Conservation (phyloP, 345 rosid species). For the Luvunga scandens region DNA sequence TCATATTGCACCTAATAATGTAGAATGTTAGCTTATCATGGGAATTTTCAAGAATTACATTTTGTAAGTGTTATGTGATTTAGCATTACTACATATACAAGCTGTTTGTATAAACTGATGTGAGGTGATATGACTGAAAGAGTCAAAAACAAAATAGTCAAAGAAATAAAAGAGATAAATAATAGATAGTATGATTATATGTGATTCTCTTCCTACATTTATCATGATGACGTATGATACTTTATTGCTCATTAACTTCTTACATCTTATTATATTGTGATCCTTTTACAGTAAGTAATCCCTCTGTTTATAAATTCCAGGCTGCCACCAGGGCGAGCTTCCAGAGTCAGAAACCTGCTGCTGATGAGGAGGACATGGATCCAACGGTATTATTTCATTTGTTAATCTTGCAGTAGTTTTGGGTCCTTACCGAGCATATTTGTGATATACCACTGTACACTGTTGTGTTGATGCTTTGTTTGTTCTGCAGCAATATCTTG, state of each 20-base stretch:
- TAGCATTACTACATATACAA: neutral
- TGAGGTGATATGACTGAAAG: neutral
- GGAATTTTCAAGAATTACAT: neutral
- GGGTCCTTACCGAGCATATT: neutral
- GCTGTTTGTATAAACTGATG: no score
- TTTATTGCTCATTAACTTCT: neutral
- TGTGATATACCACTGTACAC: neutral
- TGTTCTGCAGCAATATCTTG: constrained; percentile 77
- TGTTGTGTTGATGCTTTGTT: neutral
- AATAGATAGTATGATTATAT: neutral
- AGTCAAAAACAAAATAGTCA: neutral
- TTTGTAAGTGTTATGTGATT: no score
- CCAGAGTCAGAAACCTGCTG: constrained; percentile 46
- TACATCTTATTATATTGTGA: neutral
- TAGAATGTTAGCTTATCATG: neutral
- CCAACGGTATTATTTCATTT: constrained; percentile 54
- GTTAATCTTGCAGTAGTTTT: neutral
- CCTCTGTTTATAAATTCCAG: constrained; percentile 22
- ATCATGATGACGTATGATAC: neutral
- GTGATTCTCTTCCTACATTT: neutral
- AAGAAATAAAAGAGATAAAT: neutral
- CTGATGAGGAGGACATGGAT: constrained; percentile 97
- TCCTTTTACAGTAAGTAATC: neutral
- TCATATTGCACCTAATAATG: neutral
- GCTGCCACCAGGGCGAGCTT: constrained; percentile 41